Evolutionary conservation across 768 basidiomycete genomes (phyloP).

Genomic region (Mycena albidolilacea): DNA sequence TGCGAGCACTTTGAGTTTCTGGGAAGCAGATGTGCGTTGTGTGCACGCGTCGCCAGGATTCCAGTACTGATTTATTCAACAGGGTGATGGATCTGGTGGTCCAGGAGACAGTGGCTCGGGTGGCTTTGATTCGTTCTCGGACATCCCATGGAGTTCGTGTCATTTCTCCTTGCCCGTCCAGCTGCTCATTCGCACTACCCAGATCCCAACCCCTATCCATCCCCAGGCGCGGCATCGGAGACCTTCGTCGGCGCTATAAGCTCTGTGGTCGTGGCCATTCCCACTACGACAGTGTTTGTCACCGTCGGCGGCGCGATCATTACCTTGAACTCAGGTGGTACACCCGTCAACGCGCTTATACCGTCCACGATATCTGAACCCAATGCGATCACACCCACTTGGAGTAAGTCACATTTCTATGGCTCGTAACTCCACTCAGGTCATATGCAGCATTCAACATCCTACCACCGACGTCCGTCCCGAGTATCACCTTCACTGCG

Average conservation of each 20-base stretch:
- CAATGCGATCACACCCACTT: slow-evolving; percentile 11
- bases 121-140: not conserved
- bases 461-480: slow-evolving; percentile 13
- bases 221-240: slow-evolving; percentile 19
- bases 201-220: slow-evolving; percentile 26
- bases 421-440: no score
- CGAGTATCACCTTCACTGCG: slow-evolving; percentile 23
- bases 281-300: not conserved
- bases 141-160: slow-evolving; percentile 5
- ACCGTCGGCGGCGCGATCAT: not conserved
- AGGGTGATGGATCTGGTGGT: no score
- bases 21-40: slow-evolving; percentile 37
- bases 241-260: slow-evolving; percentile 5
- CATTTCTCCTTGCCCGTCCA: no score
- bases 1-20: slow-evolving; percentile 56
- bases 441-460: not conserved
- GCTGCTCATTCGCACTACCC: not conserved
- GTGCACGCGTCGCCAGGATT: no score
- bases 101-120: not conserved
- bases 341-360: slow-evolving; percentile 11
- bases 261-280: not conserved
- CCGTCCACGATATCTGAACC: not conserved
- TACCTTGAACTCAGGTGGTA: slow-evolving; percentile 12
- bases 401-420: not conserved
- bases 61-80: no score